Conservation (phyloP, 2,329 filamentous ascomycete species). For the Chaetomium globosum region DNA sequence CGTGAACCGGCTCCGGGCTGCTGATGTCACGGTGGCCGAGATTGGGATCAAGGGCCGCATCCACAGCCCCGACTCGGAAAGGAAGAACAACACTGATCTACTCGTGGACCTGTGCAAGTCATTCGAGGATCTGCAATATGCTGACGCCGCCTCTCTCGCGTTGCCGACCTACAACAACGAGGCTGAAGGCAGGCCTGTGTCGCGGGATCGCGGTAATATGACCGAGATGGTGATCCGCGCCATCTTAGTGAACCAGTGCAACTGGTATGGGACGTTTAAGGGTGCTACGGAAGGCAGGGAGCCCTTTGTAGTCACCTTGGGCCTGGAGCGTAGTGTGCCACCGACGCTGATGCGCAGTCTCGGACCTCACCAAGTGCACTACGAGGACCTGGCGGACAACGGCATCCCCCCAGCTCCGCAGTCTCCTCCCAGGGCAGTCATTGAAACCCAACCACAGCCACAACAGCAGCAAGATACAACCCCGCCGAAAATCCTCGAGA, state of each 20-base stretch:
- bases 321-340: background rate
- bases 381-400: too few species aligned
- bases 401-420: too few species aligned
- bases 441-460: background rate
- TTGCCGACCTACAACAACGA: background rate
- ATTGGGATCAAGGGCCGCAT: conserved; percentile 42
- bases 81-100: conserved; percentile 28
- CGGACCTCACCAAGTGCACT: background rate
- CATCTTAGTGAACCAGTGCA: conserved; percentile 4
- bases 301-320: background rate
- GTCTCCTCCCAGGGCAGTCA: too few species aligned
- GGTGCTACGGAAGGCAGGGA: conserved; percentile 35
- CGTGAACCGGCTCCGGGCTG: conserved; percentile 35
- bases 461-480: background rate
- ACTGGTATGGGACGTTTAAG: conserved; percentile 35
- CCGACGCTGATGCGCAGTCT: conserved; percentile 1
- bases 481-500: too few species aligned
- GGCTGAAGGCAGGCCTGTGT: background rate
- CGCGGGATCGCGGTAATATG: background rate
- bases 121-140: conserved; percentile 37
- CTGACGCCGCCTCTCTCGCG: background rate
- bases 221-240: background rate
- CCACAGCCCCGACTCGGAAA: conserved; percentile 34
- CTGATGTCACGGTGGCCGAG: conserved; percentile 38
- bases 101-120: conserved; percentile 39